Percentiles rank a stretch among this genome's conserved stretches.
These are phyloP conservation scores for Bryoglossum gracile DNA, from an alignment of 495 filamentous ascomycete genomes.

Conservation along the genomic window DNA sequence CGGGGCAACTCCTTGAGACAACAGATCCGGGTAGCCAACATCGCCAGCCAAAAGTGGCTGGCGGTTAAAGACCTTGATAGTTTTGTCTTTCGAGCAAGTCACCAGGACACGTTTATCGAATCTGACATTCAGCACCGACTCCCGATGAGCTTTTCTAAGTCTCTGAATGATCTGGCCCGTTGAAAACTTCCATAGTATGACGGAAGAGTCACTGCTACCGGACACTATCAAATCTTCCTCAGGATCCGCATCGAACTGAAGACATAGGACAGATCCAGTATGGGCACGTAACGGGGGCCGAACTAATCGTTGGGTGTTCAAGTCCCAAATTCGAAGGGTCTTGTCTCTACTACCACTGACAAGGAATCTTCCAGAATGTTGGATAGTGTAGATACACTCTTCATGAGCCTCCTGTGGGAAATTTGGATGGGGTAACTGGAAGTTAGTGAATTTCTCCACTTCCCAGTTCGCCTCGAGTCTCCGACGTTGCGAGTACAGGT, in stretches of 20 bases:
- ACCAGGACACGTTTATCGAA: conserved; percentile 89
- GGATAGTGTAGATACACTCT: conserved; percentile 94
- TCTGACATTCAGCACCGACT: conserved; percentile 91
- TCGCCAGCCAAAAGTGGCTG: conserved; percentile 58
- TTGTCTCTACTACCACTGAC: conserved; percentile 90
- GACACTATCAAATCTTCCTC: conserved; percentile 88
- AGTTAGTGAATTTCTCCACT: conserved; percentile 70
- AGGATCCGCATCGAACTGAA: conserved; percentile 92
- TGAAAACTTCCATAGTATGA: conserved; percentile 91
- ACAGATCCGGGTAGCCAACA: conserved; percentile 52
- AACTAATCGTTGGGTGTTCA: conserved; percentile 70
- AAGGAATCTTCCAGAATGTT: conserved; percentile 76
- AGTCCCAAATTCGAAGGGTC: conserved; percentile 84
- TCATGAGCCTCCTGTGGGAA: conserved; percentile 75
- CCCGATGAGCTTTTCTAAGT: conserved; percentile 67
- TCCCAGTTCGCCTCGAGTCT: conserved; percentile 89
- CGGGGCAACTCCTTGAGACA: conserved; percentile 43
- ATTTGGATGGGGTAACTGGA: conserved; percentile 80
- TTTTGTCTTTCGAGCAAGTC: conserved; percentile 94
- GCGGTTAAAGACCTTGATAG: conserved; percentile 93
- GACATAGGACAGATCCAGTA: conserved; percentile 78
- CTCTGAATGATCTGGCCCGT: conserved; percentile 73
- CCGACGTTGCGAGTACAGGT: conserved; percentile 82
- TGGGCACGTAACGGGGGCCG: conserved; percentile 69
- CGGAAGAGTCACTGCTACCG: conserved; percentile 81